Evolutionary conservation across 2,329 filamentous ascomycete species (phyloP).

Genomic region (Claviceps maximensis): DNA sequence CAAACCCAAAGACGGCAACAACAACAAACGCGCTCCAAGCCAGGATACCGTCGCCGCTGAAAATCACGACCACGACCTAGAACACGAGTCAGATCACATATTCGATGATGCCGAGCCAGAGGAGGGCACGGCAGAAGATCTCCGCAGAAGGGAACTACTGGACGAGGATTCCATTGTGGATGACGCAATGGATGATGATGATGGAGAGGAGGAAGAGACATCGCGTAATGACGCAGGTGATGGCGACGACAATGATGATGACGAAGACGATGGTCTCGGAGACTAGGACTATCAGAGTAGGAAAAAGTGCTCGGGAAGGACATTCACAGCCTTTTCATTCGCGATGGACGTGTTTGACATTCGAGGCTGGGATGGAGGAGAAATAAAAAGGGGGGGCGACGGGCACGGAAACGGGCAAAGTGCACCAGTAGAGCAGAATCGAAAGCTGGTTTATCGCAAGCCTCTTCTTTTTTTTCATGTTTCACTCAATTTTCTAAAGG

Average conservation of each 20-base stretch:
- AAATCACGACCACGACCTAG: conserved; percentile 9
- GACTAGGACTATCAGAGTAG: conserved; percentile 18
- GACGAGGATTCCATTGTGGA: conserved; percentile 32
- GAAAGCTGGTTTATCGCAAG: no score
- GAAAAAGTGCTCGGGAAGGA: no score
- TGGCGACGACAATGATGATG: conserved; percentile 28
- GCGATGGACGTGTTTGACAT: no score
- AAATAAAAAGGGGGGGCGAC: no score
- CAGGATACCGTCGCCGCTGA: conserved; percentile 33
- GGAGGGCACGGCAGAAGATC: conserved; percentile 46
- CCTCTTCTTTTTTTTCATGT: background rate
- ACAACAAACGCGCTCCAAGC: conserved; percentile 20
- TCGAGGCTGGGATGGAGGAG: no score
- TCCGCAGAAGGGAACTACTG: conserved; percentile 39
- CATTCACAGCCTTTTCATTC: no score
- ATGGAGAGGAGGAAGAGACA: no score
- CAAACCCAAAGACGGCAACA: conserved; percentile 10
- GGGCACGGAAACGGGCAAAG: no score
- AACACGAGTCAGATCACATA: conserved; percentile 24
- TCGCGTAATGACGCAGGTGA: conserved; percentile 17
- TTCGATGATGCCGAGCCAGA: conserved; percentile 39
- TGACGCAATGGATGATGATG: conserved; percentile 21
- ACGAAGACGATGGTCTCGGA: conserved; percentile 30
- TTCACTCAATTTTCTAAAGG: no score
- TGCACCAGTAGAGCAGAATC: no score